These are phyloP conservation scores for Vinca major DNA, from an alignment of 305 asterid genomes.

Conservation along the genomic window DNA sequence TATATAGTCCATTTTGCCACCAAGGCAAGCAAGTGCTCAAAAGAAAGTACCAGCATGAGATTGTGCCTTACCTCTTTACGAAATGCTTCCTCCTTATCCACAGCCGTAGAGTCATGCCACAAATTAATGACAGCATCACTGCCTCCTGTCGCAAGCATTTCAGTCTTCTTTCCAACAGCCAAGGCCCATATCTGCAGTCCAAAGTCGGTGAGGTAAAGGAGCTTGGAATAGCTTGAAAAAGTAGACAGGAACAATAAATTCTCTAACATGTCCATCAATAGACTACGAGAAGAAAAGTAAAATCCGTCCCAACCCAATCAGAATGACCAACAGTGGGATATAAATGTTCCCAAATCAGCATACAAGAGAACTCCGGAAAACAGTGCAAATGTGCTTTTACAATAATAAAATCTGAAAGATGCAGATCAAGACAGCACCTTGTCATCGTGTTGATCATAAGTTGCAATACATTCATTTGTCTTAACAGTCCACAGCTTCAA, in stretches of 20 bases:
- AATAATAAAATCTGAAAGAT: conserved; percentile 1
- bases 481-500: conserved; percentile 95
- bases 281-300: neutral
- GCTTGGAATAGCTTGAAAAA: neutral
- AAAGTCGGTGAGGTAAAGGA: neutral
- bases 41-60: neutral
- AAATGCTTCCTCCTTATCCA: conserved; percentile 23
- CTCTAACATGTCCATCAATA: neutral
- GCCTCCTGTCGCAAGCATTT: conserved; percentile 26
- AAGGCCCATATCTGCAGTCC: conserved; percentile 24
- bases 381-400: neutral
- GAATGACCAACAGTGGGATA: neutral
- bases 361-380: neutral
- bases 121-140: conserved; percentile 24
- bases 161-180: conserved; percentile 28
- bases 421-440: conserved; percentile 45
- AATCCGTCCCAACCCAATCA: neutral
- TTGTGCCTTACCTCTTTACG: conserved; percentile 18
- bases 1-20: too few relatives aligned
- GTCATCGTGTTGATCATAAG: conserved; percentile 90
- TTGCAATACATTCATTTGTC: conserved; percentile 80
- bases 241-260: neutral
- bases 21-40: too few relatives aligned
- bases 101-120: conserved; percentile 24
- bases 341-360: neutral